Evolutionary conservation across 1,284 basidiomycete genomes (phyloP).

Genomic region (Uromyces viciae-fabae): DNA sequence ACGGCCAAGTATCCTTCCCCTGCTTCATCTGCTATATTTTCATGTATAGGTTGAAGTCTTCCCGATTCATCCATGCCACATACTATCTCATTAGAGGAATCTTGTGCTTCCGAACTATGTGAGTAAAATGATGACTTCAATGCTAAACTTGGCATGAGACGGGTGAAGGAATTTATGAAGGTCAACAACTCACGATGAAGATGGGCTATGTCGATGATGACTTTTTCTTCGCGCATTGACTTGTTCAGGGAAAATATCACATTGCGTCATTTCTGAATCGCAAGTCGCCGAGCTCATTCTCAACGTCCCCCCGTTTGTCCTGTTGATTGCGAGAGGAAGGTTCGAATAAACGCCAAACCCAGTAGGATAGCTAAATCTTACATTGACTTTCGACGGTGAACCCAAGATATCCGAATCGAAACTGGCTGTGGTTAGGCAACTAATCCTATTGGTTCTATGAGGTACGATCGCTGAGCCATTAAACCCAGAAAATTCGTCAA

Average conservation of each 20-base stretch:
- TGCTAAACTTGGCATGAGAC: neutral
- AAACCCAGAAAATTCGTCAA: neutral
- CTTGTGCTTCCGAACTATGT: neutral
- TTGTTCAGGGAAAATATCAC: neutral
- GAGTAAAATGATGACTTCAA: too few relatives aligned
- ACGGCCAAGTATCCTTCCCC: neutral
- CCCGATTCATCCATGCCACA: neutral
- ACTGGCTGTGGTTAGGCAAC: neutral
- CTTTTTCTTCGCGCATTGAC: conserved; percentile 1
- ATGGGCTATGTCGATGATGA: too few relatives aligned
- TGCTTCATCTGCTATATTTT: conserved; percentile 1
- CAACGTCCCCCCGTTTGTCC: neutral
- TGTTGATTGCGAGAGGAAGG: neutral
- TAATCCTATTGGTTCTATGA: conserved; percentile 16
- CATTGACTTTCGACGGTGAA: neutral
- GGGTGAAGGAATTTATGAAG: too few relatives aligned
- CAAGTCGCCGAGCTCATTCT: conserved; percentile 14
- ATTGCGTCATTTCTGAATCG: conserved; percentile 7
- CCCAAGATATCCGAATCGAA: neutral
- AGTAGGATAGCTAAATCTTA: conserved; percentile 21
- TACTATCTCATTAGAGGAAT: neutral
- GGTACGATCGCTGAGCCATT: neutral
- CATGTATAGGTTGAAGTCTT: conserved; percentile 10
- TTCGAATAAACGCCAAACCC: conserved; percentile 24
- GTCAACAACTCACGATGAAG: too few relatives aligned